phyloP scores from a whole-genome alignment of 371 early-diverging fungal genomes.

The Phascolomyces articulosus region DNA sequence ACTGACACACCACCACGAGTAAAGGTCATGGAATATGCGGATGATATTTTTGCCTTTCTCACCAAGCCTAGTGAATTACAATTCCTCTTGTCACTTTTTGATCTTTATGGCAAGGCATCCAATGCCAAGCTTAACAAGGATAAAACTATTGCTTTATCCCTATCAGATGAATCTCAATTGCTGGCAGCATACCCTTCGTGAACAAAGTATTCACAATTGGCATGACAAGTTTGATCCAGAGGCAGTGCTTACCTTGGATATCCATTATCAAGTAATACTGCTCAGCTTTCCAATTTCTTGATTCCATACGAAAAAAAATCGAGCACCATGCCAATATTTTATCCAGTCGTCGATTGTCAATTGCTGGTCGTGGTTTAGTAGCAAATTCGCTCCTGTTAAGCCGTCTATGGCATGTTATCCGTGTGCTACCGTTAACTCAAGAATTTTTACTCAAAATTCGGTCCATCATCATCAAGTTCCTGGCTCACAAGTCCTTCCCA shows the following conservation, averaged over 20 bases:
- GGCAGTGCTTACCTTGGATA: neutral
- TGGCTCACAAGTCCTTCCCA: neutral
- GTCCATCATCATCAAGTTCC: neutral
- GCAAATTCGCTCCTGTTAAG: too few relatives aligned
- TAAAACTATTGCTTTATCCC: neutral
- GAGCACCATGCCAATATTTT: too few relatives aligned
- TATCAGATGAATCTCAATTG: neutral
- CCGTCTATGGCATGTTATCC: neutral
- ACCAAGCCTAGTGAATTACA: neutral
- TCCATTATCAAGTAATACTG: neutral
- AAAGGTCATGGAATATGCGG: neutral
- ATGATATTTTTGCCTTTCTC: neutral
- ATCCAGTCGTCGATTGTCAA: too few relatives aligned
- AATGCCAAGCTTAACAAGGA: neutral
- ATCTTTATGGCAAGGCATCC: neutral
- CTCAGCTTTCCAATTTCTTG: too few relatives aligned
- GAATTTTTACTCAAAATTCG: neutral
- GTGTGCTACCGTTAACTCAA: neutral
- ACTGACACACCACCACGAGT: too few relatives aligned
- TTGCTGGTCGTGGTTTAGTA: too few relatives aligned
- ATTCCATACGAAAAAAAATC: too few relatives aligned
- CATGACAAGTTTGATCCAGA: neutral
- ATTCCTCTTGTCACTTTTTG: neutral
- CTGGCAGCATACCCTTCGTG: neutral
- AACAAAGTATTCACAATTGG: neutral